These are phyloP conservation scores for Suhomyces terraborum DNA, from an alignment of 1,139 yeast species.

Conservation along the genomic window DNA sequence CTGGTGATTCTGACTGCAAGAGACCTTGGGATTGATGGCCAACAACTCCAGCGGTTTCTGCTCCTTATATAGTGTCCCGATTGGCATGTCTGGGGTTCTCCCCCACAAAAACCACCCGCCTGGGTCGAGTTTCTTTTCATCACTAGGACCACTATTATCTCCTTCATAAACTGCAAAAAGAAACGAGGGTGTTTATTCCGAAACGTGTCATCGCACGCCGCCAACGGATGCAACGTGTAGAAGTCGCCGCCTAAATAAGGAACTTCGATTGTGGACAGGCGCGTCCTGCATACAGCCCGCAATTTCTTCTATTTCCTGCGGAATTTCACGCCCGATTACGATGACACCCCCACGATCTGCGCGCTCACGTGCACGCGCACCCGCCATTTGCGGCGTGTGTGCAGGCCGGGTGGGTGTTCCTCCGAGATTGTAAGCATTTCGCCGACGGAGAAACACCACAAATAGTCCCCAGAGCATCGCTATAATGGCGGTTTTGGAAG, in stretches of 20 bases:
- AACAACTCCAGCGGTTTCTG: neutral
- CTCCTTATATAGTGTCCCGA: slow-evolving; percentile 2
- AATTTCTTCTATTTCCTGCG: too few species aligned
- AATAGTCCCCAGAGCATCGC: neutral
- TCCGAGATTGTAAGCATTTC: slow-evolving; percentile 3
- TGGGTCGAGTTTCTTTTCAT: too few species aligned
- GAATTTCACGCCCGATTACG: neutral
- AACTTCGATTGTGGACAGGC: too few species aligned
- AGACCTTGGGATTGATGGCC: neutral
- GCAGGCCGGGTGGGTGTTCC: slow-evolving; percentile 5
- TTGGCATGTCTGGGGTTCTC: slow-evolving; percentile 3
- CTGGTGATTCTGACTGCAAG: neutral
- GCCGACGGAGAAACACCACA: slow-evolving; percentile 3
- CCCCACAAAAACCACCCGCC: slow-evolving; percentile 12
- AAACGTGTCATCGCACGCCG: neutral
- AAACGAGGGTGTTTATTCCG: slow-evolving; percentile 18
- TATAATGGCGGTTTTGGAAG: neutral
- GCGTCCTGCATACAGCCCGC: too few species aligned
- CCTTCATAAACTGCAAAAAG: slow-evolving; percentile 11
- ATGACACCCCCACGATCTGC: neutral
- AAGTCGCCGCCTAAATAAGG: too few species aligned
- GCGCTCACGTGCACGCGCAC: neutral
- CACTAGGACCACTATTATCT: too few species aligned
- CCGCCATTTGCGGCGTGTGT: neutral
- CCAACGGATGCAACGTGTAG: too few species aligned